These are phyloP conservation scores for Ramalina intermedia DNA, from an alignment of 495 filamentous ascomycete genomes.

Conservation along the genomic window DNA sequence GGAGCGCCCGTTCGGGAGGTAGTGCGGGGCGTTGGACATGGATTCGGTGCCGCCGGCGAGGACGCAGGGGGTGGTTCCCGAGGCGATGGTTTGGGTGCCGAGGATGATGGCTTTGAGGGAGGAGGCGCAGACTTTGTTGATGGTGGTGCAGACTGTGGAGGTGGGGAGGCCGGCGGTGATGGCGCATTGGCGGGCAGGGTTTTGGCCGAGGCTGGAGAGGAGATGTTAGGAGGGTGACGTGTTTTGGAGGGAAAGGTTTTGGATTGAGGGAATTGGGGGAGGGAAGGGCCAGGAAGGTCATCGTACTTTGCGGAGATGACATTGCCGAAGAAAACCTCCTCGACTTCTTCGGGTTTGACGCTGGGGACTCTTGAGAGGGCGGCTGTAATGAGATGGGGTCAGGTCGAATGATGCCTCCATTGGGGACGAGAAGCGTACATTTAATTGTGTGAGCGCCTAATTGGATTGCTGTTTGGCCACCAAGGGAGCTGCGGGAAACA, in stretches of 20 bases:
- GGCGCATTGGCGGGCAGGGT: conserved; percentile 87
- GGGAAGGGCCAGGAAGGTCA: background rate
- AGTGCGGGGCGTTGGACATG: conserved; percentile 97
- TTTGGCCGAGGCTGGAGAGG: conserved; percentile 69
- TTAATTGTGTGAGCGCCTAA: conserved; percentile 88
- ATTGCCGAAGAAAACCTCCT: conserved; percentile 97
- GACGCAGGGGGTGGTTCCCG: conserved; percentile 76
- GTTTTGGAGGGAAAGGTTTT: too few species aligned
- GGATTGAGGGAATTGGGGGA: background rate
- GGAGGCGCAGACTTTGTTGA: conserved; percentile 98
- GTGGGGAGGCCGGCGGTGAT: conserved; percentile 71
- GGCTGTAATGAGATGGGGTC: conserved; percentile 32
- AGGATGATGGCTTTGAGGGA: conserved; percentile 87
- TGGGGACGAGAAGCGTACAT: conserved; percentile 32
- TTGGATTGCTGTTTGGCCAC: conserved; percentile 71
- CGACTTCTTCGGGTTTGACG: conserved; percentile 70
- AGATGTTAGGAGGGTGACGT: too few species aligned
- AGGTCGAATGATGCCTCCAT: background rate
- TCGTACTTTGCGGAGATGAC: conserved; percentile 86
- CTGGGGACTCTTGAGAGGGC: conserved; percentile 74
- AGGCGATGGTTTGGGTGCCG: conserved; percentile 91
- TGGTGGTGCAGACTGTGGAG: conserved; percentile 69
- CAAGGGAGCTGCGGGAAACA: conserved; percentile 49
- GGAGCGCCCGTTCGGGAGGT: conserved; percentile 66
- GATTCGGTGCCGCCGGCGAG: conserved; percentile 90